phyloP scores from a whole-genome alignment of 2,329 filamentous ascomycete genomes.

The Claviceps pusilla region DNA sequence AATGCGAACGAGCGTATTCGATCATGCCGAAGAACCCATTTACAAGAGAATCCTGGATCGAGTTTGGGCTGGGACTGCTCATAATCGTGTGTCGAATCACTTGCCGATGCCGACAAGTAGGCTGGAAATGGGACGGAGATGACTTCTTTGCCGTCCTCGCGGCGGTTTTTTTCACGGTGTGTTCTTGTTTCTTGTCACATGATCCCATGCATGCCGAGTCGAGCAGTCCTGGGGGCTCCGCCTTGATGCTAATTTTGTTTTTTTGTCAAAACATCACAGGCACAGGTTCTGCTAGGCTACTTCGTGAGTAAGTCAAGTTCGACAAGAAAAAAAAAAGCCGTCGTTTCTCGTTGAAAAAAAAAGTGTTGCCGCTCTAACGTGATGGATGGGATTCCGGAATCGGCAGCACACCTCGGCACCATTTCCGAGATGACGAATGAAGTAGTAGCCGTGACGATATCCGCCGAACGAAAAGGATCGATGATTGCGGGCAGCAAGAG shows the following conservation, averaged over 20 bases:
- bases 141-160: slow-evolving; percentile 1
- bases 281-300: not conserved
- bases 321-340: not conserved
- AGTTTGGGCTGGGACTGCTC: not conserved
- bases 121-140: slow-evolving; percentile 2
- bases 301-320: not conserved
- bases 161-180: slow-evolving; percentile 1
- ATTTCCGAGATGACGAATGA: slow-evolving; percentile 22
- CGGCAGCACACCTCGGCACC: slow-evolving; percentile 21
- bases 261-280: not conserved
- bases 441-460: slow-evolving; percentile 16
- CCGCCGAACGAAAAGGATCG: slow-evolving; percentile 13
- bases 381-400: not conserved
- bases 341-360: not conserved
- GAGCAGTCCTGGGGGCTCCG: not conserved
- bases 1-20: not conserved
- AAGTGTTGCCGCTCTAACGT: not conserved
- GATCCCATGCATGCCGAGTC: not conserved
- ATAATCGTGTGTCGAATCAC: not conserved
- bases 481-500: slow-evolving; percentile 20
- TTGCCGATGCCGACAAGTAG: not conserved
- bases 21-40: not conserved
- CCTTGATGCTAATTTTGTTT: not conserved
- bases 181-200: not conserved
- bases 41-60: not conserved